Conservation (phyloP, 1,284 basidiomycete species). For the Ustilago crameri region DNA sequence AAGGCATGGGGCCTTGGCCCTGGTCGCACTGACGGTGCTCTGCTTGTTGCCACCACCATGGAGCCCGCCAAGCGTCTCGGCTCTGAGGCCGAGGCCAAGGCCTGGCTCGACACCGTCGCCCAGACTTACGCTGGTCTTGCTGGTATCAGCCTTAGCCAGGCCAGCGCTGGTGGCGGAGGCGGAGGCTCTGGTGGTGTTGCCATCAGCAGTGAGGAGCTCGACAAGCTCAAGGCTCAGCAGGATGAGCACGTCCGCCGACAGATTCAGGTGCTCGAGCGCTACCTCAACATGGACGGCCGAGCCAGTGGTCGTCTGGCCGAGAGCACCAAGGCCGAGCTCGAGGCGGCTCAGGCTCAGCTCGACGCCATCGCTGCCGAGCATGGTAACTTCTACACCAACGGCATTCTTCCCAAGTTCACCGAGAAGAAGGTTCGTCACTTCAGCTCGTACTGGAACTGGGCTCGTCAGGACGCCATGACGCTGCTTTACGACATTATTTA, state of each 20-base stretch:
- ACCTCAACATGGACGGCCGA: slow-evolving; percentile 91
- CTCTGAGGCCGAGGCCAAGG: slow-evolving; percentile 89
- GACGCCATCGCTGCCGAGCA: slow-evolving; percentile 90
- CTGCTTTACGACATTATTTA: slow-evolving; percentile 84
- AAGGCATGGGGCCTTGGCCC: slow-evolving; percentile 83
- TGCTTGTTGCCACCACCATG: slow-evolving; percentile 88
- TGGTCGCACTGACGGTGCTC: slow-evolving; percentile 86
- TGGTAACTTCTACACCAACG: slow-evolving; percentile 90
- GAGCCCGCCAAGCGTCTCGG: slow-evolving; percentile 94
- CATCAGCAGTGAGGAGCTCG: slow-evolving; percentile 97
- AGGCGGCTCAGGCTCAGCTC: slow-evolving; percentile 82
- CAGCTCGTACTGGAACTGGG: slow-evolving; percentile 99
- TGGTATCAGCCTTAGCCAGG: slow-evolving; percentile 79
- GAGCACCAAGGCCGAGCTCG: slow-evolving; percentile 79
- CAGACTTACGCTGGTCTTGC: slow-evolving; percentile 84
- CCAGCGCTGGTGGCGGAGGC: slow-evolving; percentile 73
- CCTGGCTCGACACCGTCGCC: slow-evolving; percentile 90
- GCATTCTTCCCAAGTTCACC: slow-evolving; percentile 92
- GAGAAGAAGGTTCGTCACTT: slow-evolving; percentile 95
- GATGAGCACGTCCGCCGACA: slow-evolving; percentile 91
- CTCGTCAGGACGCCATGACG: slow-evolving; percentile 89
- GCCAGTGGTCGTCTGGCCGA: slow-evolving; percentile 89
- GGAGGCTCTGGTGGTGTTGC: slow-evolving; percentile 72
- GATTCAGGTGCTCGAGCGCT: slow-evolving; percentile 94
- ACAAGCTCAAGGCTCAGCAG: slow-evolving; percentile 94